Conservation (phyloP, 495 filamentous ascomycete species). For the Sphaerosporella brunnea region DNA sequence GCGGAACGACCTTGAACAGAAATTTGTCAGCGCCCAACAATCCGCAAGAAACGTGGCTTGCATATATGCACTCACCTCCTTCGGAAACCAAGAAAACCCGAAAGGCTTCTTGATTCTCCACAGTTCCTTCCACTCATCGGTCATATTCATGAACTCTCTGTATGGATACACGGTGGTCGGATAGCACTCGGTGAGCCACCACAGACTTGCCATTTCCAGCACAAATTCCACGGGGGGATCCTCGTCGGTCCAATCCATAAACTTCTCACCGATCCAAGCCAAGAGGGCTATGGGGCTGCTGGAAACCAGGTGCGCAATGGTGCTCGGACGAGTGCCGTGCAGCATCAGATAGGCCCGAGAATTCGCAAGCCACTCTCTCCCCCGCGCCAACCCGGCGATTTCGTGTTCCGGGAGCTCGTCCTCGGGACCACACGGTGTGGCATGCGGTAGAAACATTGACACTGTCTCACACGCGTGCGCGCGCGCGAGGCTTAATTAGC, state of each 20-base stretch:
- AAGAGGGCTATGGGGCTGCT: conserved; percentile 44
- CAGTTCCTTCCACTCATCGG: conserved; percentile 21
- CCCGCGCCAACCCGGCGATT: conserved; percentile 21
- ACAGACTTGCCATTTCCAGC: conserved; percentile 39
- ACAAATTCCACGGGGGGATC: conserved; percentile 35
- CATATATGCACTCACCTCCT: too few species aligned
- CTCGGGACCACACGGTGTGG: neutral
- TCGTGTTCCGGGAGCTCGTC: conserved; percentile 9
- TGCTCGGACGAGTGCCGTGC: conserved; percentile 43
- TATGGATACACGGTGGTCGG: conserved; percentile 41
- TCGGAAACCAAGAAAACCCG: conserved; percentile 41
- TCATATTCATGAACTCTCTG: conserved; percentile 26
- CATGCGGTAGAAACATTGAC: neutral
- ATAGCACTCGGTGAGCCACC: conserved; percentile 47
- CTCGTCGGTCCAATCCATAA: conserved; percentile 43
- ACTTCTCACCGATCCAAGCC: conserved; percentile 55
- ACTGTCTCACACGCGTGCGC: neutral
- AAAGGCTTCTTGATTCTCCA: conserved; percentile 37
- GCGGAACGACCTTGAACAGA: too few species aligned
- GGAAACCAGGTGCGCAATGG: conserved; percentile 42
- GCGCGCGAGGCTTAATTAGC: too few species aligned
- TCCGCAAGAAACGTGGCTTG: too few species aligned
- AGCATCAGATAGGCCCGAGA: conserved; percentile 39
- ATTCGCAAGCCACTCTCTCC: conserved; percentile 24
- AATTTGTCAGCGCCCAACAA: too few species aligned